These are phyloP conservation scores for Udeniomyces megalosporus DNA, from an alignment of 768 basidiomycete species.

Conservation along the genomic window DNA sequence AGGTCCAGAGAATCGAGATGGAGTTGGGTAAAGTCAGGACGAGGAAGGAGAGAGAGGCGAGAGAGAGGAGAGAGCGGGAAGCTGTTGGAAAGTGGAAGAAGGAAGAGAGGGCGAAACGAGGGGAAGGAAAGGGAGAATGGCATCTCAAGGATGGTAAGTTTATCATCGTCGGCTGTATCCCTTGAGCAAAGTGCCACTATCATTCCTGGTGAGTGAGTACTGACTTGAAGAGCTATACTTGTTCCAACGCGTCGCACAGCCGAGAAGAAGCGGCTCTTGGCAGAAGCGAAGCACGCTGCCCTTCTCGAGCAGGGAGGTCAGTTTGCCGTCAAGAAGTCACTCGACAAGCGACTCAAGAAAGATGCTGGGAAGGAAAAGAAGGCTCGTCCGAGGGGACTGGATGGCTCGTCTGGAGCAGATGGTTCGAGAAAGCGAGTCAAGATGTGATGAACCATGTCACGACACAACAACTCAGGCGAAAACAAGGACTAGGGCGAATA, in stretches of 20 bases:
- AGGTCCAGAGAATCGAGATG: constrained; percentile 51
- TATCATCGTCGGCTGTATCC: no score
- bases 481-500: no score
- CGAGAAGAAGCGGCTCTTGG: constrained; percentile 57
- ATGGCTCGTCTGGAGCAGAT: neutral
- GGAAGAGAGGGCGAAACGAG: constrained; percentile 50
- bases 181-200: no score
- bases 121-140: constrained; percentile 66
- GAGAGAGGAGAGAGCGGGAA: constrained; percentile 52
- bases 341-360: constrained; percentile 81
- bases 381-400: constrained; percentile 41
- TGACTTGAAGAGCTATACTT: neutral
- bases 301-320: constrained; percentile 61
- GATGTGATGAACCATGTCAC: no score
- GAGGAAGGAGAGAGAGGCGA: constrained; percentile 51
- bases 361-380: constrained; percentile 76
- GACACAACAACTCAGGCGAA: no score
- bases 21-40: constrained; percentile 66
- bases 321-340: constrained; percentile 64
- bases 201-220: neutral
- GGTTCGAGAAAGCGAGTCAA: constrained; percentile 8
- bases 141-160: constrained; percentile 66
- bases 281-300: constrained; percentile 62
- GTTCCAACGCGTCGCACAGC: constrained; percentile 33
- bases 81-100: constrained; percentile 42